phyloP scores from a whole-genome alignment of 2,329 filamentous ascomycete species.

The Teratosphaeria nubilosa region DNA sequence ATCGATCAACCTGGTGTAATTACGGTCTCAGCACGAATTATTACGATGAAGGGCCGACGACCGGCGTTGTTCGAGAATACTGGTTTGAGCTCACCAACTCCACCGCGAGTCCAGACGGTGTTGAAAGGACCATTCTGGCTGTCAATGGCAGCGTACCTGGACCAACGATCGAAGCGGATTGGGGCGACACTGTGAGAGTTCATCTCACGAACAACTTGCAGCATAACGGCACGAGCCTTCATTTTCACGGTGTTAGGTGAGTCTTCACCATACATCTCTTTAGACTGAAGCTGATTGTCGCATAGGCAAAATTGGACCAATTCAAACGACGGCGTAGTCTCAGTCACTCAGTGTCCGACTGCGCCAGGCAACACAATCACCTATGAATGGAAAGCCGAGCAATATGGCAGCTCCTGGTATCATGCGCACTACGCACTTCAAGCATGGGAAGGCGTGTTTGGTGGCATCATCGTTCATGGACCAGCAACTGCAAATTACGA shows the following conservation, averaged over 20 bases:
- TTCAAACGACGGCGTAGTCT: slow-evolving; percentile 37
- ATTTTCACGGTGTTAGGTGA: slow-evolving; percentile 39
- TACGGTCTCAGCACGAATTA: slow-evolving; percentile 27
- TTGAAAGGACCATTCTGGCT: slow-evolving; percentile 29
- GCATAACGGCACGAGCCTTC: slow-evolving; percentile 40
- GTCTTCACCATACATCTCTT: neutral
- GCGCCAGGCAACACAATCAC: slow-evolving; percentile 42
- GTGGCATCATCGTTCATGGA: slow-evolving; percentile 29
- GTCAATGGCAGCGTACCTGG: slow-evolving; percentile 40
- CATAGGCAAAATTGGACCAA: slow-evolving; percentile 43
- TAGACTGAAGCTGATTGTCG: neutral
- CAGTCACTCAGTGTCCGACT: slow-evolving; percentile 57
- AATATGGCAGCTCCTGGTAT: slow-evolving; percentile 32
- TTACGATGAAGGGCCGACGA: slow-evolving; percentile 27
- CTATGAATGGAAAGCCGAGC: slow-evolving; percentile 29
- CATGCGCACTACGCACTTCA: slow-evolving; percentile 35
- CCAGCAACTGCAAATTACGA: slow-evolving; percentile 30
- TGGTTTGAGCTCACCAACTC: slow-evolving; percentile 34
- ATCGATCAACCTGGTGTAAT: slow-evolving; percentile 22
- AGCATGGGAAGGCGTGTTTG: slow-evolving; percentile 30
- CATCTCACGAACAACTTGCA: slow-evolving; percentile 28
- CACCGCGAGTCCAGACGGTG: slow-evolving; percentile 38
- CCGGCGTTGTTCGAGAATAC: slow-evolving; percentile 32
- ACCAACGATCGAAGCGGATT: slow-evolving; percentile 35
- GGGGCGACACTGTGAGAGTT: slow-evolving; percentile 24